Conservation (phyloP, 2,329 filamentous ascomycete genomes). For the Aspergillus cejpii region DNA sequence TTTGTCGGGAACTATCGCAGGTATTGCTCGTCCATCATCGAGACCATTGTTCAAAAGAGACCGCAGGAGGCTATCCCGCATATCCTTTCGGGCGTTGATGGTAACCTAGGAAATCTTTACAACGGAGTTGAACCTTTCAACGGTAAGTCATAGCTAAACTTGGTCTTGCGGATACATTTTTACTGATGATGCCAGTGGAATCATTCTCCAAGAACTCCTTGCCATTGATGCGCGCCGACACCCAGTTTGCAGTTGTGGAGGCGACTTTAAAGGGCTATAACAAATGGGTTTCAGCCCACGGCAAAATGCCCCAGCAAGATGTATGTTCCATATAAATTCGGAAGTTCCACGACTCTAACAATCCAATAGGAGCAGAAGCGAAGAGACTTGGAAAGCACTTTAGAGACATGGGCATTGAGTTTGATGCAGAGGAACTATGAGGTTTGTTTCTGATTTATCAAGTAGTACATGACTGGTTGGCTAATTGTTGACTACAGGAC, state of each 20-base stretch:
- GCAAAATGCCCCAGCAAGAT: conserved; percentile 47
- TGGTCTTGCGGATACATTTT: not conserved
- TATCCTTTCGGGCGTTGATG: conserved; percentile 73
- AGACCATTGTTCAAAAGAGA: conserved; percentile 73
- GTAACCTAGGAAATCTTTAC: conserved; percentile 68
- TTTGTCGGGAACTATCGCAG: conserved; percentile 93
- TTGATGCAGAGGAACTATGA: conserved; percentile 39
- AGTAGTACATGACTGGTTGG: not conserved
- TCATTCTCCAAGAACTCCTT: conserved; percentile 38
- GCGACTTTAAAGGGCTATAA: conserved; percentile 81
- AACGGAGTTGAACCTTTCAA: conserved; percentile 61
- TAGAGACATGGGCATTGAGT: conserved; percentile 39
- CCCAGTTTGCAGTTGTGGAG: conserved; percentile 83
- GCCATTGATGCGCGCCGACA: conserved; percentile 64
- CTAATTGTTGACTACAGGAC: conserved; percentile 47
- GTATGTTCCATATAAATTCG: conserved; percentile 22
- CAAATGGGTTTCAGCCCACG: conserved; percentile 61
- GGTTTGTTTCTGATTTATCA: conserved; percentile 17
- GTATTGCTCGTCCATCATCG: conserved; percentile 81
- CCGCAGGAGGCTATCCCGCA: conserved; percentile 80
- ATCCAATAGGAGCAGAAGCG: conserved; percentile 32
- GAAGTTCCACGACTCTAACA: not conserved
- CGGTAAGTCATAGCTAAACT: conserved; percentile 41
- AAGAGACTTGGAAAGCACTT: conserved; percentile 32
- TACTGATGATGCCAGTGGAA: conserved; percentile 22